These are phyloP conservation scores for Gliomastix tumulicola DNA, from an alignment of 2,329 filamentous ascomycete species.

Conservation along the genomic window DNA sequence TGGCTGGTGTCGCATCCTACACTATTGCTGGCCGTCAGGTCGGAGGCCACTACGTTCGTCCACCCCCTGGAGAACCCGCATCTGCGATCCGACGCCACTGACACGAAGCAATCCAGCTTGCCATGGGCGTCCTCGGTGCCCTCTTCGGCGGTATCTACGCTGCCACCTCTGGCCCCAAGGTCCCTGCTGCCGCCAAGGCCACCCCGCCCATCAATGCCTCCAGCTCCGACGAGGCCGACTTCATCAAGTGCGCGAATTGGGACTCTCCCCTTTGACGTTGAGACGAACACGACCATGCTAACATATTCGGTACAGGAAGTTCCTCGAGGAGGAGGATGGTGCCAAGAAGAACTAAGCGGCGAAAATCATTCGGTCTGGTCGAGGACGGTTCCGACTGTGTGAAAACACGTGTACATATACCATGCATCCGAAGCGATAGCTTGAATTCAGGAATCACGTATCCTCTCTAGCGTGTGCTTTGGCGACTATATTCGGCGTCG, in stretches of 20 bases:
- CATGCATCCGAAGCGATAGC: too few relatives aligned
- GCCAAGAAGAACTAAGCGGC: conserved; percentile 30
- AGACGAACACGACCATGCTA: conserved; percentile 2
- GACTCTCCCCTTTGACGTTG: conserved; percentile 1
- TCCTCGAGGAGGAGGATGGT: conserved; percentile 22
- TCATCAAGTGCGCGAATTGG: conserved; percentile 51
- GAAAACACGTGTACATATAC: conserved; percentile 29
- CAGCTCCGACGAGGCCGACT: conserved; percentile 56
- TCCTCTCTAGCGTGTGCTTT: too few relatives aligned
- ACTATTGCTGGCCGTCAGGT: conserved; percentile 51
- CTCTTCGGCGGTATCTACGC: conserved; percentile 43
- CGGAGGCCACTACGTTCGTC: conserved; percentile 54
- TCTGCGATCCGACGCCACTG: too few relatives aligned
- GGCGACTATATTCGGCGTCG: too few relatives aligned
- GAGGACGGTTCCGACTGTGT: too few relatives aligned
- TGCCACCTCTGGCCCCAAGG: conserved; percentile 35
- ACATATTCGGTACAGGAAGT: conserved; percentile 20
- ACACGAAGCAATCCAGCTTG: too few relatives aligned
- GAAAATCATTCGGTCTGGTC: too few relatives aligned
- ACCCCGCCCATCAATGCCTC: conserved; percentile 55
- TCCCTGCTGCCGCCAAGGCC: conserved; percentile 31
- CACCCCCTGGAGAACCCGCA: neutral
- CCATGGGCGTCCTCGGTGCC: conserved; percentile 47
- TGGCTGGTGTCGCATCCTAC: conserved; percentile 38
- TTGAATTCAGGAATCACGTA: too few relatives aligned